Evolutionary conservation across 257 asterid species (phyloP).

Genomic region (Leptodermis oblonga): DNA sequence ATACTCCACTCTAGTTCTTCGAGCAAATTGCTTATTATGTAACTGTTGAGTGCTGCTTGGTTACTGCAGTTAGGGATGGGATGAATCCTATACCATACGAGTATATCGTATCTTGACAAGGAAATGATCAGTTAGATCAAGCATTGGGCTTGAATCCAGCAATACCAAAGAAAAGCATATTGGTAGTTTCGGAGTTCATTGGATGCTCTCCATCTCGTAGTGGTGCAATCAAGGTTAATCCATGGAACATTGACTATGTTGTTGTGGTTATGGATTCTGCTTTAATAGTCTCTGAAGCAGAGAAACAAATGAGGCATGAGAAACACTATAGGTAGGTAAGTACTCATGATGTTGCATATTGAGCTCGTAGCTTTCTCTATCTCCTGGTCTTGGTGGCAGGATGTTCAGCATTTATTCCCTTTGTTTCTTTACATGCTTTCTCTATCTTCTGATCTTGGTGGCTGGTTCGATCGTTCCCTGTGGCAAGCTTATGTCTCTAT

Average conservation of each 20-base stretch:
- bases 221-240: constrained; percentile 80
- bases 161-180: constrained; percentile 64
- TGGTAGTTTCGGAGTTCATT: constrained; percentile 73
- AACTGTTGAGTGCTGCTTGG: constrained; percentile 74
- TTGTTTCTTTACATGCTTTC: constrained; percentile 93
- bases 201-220: constrained; percentile 87
- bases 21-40: constrained; percentile 75
- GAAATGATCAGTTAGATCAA: constrained; percentile 51
- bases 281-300: constrained; percentile 53
- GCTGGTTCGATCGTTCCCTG: constrained; percentile 69
- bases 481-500: constrained; percentile 93
- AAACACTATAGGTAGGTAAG: constrained; percentile 77
- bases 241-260: constrained; percentile 79
- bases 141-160: constrained; percentile 46
- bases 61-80: constrained; percentile 85
- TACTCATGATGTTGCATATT: constrained; percentile 80
- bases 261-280: constrained; percentile 85
- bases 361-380: constrained; percentile 88
- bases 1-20: constrained; percentile 54
- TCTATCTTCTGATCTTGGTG: constrained; percentile 83
- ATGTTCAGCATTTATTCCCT: constrained; percentile 85
- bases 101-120: constrained; percentile 71
- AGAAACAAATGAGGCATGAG: constrained; percentile 80
- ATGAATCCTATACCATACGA: constrained; percentile 88
- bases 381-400: no score